phyloP scores from a whole-genome alignment of 164 flowering plant genomes.

The Liquidambar formosana region DNA sequence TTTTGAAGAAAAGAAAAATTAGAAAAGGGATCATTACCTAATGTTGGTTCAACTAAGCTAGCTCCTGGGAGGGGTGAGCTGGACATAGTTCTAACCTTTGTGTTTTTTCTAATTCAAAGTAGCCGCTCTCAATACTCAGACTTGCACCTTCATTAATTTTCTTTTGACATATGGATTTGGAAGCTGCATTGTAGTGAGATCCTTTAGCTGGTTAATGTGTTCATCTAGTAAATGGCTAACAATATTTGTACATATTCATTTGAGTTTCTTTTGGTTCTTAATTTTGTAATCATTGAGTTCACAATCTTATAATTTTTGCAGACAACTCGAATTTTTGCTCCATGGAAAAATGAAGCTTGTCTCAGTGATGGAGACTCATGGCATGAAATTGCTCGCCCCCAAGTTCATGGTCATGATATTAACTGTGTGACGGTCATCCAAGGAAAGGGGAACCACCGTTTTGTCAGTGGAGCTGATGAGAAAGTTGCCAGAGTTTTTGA shows the following conservation, averaged over 20 bases:
- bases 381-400: conserved; percentile 99
- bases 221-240: not conserved
- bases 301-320: conserved; percentile 29
- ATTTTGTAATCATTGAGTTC: not conserved
- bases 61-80: no score
- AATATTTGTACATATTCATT: not conserved
- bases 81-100: no score
- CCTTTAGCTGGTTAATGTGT: no score
- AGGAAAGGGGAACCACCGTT: conserved; percentile 86
- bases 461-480: conserved; percentile 98
- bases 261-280: not conserved
- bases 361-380: conserved; percentile 39
- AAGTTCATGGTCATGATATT: conserved; percentile 98
- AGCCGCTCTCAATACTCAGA: no score
- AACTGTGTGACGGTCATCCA: conserved; percentile 78
- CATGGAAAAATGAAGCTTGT: conserved; percentile 57
- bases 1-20: no score
- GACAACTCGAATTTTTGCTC: conserved; percentile 85
- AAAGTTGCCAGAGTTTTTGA: conserved; percentile 98
- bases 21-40: no score
- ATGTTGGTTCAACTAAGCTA: no score
- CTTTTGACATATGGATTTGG: not conserved
- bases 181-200: not conserved
- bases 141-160: no score
- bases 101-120: no score